Evolutionary conservation across 192 early-diverging fungal species (phyloP).

Genomic region (Rhizoclosmatium globosum): DNA sequence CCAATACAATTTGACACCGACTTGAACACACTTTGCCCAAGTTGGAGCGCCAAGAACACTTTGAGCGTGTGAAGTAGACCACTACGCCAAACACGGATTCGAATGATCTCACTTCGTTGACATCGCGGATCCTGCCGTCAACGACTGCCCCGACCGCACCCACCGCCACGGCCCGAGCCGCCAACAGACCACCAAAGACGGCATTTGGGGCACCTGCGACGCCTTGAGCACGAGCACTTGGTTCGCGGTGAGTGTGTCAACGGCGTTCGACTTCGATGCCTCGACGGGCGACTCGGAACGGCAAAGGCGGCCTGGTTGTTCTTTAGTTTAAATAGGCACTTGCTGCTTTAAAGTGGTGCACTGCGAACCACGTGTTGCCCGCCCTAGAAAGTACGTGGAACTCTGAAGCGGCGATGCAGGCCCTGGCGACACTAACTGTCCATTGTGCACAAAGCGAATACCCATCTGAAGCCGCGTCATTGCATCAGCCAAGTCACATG

Average conservation of each 20-base stretch:
- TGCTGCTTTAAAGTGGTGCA: neutral
- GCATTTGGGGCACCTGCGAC: slow-evolving; percentile 51
- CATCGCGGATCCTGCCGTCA: slow-evolving; percentile 56
- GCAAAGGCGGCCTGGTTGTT: slow-evolving; percentile 2
- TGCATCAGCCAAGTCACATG: slow-evolving; percentile 59
- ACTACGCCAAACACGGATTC: slow-evolving; percentile 47
- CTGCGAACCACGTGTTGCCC: slow-evolving; percentile 13
- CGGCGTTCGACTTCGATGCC: neutral
- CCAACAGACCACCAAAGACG: slow-evolving; percentile 61
- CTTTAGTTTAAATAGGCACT: neutral
- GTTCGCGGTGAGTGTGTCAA: slow-evolving; percentile 47
- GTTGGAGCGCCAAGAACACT: slow-evolving; percentile 51
- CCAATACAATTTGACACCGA: slow-evolving; percentile 50
- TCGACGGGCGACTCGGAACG: neutral
- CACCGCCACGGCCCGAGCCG: slow-evolving; percentile 44
- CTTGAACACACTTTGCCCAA: slow-evolving; percentile 31
- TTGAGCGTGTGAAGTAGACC: slow-evolving; percentile 31
- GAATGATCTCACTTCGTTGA: slow-evolving; percentile 46
- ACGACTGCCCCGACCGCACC: slow-evolving; percentile 52
- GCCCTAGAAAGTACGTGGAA: neutral
- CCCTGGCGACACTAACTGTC: neutral
- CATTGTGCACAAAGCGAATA: slow-evolving; percentile 17
- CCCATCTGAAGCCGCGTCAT: slow-evolving; percentile 44
- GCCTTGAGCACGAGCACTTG: slow-evolving; percentile 54
- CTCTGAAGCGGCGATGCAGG: neutral